Evolutionary conservation across 192 early-diverging fungal genomes (phyloP), one percentile per base, ranked within the genome.

Genomic region (Phycomyces blakesleeanus): DNA sequence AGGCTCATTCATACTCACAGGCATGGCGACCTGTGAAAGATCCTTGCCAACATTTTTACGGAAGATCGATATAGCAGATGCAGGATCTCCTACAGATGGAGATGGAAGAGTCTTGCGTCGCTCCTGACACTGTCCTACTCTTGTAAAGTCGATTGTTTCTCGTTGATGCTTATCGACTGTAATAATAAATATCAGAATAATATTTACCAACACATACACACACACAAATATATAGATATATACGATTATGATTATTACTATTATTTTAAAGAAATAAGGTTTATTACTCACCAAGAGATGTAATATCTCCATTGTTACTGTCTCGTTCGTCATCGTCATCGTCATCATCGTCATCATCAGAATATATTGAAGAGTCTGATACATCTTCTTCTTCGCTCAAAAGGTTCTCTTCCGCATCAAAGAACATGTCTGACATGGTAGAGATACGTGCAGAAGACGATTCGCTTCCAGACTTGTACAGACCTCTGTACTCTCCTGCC

Each of bases 11-110:
- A 97, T 74, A 1, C 85, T 86, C 10, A 97, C 85, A 15, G 96
- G 96, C 93, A 98, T 96, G 2, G 93, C 85, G 25, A 98, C 89
- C 21, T 87, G 93, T 5, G 91, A 89, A 56, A 98, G 71, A 67
- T 98, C 96, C 71, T 96, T 98, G 53, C 96, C 96, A 15, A 95
- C 85, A 70, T 95, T 95, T 67, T 94, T 96, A 55, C 92, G 76
- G 59, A 97, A 70, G 65, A 97, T 89, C 5, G 86, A 88, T 61
- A 96, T 68, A 2, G 93, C 67, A 59, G 87, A 91, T 51, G 92
- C 85, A 58, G 85, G 87, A 49, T 87, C 85, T 67, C 87, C 85
- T 44, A 85, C 86, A 2, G 87, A 77, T 9, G 87, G 90, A 1
- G 89, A 87, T 0, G 93, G 95, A 15, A 97, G 77, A 10, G 52